Evolutionary conservation across 148 eudicot genomes (phyloP).

Genomic region (Spergularia bocconei): DNA sequence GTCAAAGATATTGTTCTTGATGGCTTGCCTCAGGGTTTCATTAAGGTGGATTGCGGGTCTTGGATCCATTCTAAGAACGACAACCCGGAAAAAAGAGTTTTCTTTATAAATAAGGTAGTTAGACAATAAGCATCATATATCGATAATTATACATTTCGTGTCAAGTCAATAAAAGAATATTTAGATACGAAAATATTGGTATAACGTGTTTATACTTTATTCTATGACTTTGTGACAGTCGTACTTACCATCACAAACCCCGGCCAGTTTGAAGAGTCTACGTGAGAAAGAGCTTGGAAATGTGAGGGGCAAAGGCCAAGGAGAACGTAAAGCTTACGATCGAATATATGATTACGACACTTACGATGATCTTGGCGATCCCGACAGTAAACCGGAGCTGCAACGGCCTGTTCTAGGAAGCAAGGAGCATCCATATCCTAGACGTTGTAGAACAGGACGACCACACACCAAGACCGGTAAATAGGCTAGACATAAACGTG

Average conservation of each 20-base stretch:
- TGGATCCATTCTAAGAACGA: background rate
- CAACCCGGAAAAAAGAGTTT: background rate
- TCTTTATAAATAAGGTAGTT: background rate
- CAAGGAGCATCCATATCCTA: background rate
- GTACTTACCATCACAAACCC: background rate
- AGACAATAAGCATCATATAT: background rate
- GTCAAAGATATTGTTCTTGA: background rate
- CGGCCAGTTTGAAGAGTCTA: background rate
- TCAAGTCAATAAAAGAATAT: too few relatives aligned
- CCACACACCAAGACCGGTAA: background rate
- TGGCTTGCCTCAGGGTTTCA: background rate
- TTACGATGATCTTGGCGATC: conserved; percentile 2
- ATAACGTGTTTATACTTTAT: too few relatives aligned
- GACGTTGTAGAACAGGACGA: conserved; percentile 1
- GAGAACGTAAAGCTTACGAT: background rate
- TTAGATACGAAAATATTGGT: too few relatives aligned
- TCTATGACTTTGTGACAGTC: background rate
- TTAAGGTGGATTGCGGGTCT: background rate
- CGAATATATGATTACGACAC: conserved; percentile 1
- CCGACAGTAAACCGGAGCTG: background rate
- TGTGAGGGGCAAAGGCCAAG: background rate
- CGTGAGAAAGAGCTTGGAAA: conserved; percentile 4
- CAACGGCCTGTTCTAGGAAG: background rate
- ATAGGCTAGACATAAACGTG: too few relatives aligned
- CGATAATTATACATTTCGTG: too few relatives aligned